These are phyloP conservation scores for Digitaria exilis DNA, from an alignment of 202 grass and related monocot species.

Conservation along the genomic window DNA sequence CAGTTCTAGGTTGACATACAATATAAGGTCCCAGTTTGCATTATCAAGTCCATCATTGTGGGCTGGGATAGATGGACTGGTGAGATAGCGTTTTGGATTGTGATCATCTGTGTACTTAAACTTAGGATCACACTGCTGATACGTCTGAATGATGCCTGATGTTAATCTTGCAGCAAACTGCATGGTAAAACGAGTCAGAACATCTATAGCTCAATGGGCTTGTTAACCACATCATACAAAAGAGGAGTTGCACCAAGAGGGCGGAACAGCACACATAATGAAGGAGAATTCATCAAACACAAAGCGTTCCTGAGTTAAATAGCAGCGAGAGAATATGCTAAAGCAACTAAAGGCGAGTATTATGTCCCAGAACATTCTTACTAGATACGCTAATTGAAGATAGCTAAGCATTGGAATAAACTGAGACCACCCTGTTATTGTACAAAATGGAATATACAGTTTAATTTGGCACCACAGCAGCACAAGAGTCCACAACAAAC, in stretches of 20 bases:
- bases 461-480: neutral
- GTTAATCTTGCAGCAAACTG: conserved; percentile 82
- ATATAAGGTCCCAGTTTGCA: conserved; percentile 89
- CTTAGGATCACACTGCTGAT: conserved; percentile 62
- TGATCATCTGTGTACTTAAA: conserved; percentile 87
- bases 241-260: neutral
- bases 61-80: conserved; percentile 71
- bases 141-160: conserved; percentile 70
- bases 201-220: neutral
- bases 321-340: neutral
- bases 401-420: neutral
- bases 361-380: conserved; percentile 10
- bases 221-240: neutral
- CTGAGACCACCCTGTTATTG: neutral
- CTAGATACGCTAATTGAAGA: neutral
- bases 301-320: neutral
- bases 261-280: neutral
- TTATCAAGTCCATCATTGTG: conserved; percentile 96
- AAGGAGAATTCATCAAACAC: neutral
- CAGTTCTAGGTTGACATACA: conserved; percentile 88
- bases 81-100: conserved; percentile 82
- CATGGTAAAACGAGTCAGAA: conserved; percentile 35
- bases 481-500: neutral
- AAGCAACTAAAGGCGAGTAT: conserved; percentile 14
- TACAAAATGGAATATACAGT: neutral